Conservation (phyloP, 129 eudicot genomes). For the Chrysanthemum lavandulifolium region DNA sequence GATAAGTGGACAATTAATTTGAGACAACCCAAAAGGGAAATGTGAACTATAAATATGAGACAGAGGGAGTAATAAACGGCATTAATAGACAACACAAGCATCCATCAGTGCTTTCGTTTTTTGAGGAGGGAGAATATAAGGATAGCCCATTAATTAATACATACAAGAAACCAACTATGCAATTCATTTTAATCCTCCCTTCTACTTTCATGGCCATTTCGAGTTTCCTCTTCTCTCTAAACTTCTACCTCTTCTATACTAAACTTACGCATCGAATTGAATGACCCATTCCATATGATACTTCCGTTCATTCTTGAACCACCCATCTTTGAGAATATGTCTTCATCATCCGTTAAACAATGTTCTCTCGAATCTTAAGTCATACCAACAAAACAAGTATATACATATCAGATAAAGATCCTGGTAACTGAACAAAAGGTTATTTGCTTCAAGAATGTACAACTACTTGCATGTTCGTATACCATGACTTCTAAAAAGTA, state of each 20-base stretch:
- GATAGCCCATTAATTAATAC: constrained; percentile 21
- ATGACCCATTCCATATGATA: constrained; percentile 34
- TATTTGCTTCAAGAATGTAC: constrained; percentile 5
- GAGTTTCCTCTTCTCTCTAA: constrained; percentile 56
- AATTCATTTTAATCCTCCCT: constrained; percentile 8
- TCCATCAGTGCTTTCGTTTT: constrained; percentile 21
- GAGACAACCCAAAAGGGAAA: too few species aligned
- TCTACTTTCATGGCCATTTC: constrained; percentile 31
- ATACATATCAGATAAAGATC: constrained; percentile 1
- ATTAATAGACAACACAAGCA: constrained; percentile 26
- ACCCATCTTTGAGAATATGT: constrained; percentile 64
- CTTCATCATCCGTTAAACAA: constrained; percentile 65
- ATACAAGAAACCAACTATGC: constrained; percentile 32
- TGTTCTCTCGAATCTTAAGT: constrained; percentile 26
- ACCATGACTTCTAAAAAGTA: neutral
- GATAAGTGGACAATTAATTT: too few species aligned
- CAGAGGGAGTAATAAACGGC: constrained; percentile 7
- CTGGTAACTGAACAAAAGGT: neutral
- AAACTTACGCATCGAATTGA: constrained; percentile 97
- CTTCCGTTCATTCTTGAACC: constrained; percentile 49
- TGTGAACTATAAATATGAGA: too few species aligned
- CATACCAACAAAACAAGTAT: neutral
- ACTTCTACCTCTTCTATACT: constrained; percentile 90
- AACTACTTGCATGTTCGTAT: neutral
- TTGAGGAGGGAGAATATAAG: constrained; percentile 7